Evolutionary conservation across 306 rosid species (phyloP).

Genomic region (Cicer arietinum): DNA sequence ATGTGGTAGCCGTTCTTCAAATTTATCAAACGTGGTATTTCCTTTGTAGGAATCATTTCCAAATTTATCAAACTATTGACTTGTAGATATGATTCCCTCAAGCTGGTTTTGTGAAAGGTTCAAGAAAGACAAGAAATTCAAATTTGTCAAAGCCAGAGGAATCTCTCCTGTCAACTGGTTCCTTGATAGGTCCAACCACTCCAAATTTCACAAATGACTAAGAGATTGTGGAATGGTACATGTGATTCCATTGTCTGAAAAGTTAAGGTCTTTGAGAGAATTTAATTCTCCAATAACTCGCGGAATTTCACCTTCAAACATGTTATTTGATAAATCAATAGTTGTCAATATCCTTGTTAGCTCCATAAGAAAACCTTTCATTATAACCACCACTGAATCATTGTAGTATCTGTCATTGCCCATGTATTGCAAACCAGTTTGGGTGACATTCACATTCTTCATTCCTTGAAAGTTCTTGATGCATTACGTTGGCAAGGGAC

Average conservation of each 20-base stretch:
- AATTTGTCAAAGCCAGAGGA: slow-evolving; percentile 35
- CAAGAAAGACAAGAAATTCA: slow-evolving; percentile 14
- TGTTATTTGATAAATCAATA: no score
- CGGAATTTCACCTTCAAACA: not conserved
- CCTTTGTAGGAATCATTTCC: slow-evolving; percentile 34
- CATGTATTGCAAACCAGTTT: not conserved
- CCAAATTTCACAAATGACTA: slow-evolving; percentile 35
- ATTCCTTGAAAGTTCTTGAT: slow-evolving; percentile 48
- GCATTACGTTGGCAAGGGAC: slow-evolving; percentile 42
- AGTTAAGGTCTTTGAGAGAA: slow-evolving; percentile 44
- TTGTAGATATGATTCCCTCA: slow-evolving; percentile 44
- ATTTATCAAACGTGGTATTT: slow-evolving; percentile 42
- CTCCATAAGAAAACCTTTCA: no score
- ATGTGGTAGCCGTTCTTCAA: not conserved
- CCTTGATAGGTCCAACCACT: slow-evolving; percentile 53
- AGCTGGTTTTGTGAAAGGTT: slow-evolving; percentile 46
- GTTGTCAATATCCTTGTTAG: no score
- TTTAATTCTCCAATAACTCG: slow-evolving; percentile 33
- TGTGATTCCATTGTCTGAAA: slow-evolving; percentile 47
- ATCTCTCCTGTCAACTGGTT: slow-evolving; percentile 34
- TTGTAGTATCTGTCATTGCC: not conserved
- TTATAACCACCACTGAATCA: not conserved
- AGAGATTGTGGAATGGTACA: slow-evolving; percentile 44
- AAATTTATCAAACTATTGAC: slow-evolving; percentile 51
- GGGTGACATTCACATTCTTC: not conserved